A percentile compares a stretch with the other conserved stretches of the same genome.
These are phyloP conservation scores for Schizosaccharomyces versatilis DNA, from an alignment of 1,139 yeast genomes.

Conservation along the genomic window DNA sequence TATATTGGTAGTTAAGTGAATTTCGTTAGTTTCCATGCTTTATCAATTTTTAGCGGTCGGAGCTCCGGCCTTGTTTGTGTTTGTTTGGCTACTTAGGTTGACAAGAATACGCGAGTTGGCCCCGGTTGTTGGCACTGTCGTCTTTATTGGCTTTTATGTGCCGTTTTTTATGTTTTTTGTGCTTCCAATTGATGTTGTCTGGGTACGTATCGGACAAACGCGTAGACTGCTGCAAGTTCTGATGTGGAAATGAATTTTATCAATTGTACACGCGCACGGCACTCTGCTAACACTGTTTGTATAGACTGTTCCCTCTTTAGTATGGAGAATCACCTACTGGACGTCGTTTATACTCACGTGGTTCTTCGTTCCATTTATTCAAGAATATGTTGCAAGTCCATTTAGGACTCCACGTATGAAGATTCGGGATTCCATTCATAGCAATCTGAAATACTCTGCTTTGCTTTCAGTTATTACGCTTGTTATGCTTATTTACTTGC, in stretches of 20 bases:
- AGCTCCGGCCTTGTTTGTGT: no score
- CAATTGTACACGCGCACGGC: not conserved
- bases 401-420: not conserved
- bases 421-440: not conserved
- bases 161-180: not conserved
- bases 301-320: not conserved
- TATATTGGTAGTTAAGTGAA: no score
- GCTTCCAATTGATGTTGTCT: not conserved
- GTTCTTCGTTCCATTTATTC: constrained; percentile 1
- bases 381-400: not conserved
- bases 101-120: not conserved
- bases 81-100: no score
- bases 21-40: no score
- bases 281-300: not conserved
- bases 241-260: not conserved
- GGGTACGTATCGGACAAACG: not conserved
- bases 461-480: not conserved
- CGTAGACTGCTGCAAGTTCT: not conserved
- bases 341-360: not conserved
- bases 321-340: not conserved
- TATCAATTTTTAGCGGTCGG: no score
- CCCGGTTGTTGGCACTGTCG: not conserved
- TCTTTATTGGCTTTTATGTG: not conserved
- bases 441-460: not conserved
- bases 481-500: not conserved